Conservation (phyloP, 2,329 filamentous ascomycete species). For the Diaporthe sp. region DNA sequence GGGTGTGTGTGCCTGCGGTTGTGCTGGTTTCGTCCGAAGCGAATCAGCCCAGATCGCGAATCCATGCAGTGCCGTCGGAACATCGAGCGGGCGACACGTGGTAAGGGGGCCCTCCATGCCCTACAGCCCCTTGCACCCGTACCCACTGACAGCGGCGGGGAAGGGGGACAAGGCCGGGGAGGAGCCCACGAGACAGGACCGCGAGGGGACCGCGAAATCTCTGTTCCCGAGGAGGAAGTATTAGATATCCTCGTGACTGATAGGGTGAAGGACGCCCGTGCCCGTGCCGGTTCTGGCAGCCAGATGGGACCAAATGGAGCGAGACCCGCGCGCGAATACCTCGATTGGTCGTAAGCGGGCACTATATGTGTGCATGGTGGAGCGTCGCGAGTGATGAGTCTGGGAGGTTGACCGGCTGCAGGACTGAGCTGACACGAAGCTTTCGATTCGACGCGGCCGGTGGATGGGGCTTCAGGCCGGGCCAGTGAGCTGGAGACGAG, state of each 20-base stretch:
- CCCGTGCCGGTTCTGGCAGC: slow-evolving; percentile 13
- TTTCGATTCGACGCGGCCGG: slow-evolving; percentile 35
- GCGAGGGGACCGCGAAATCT: slow-evolving; percentile 16
- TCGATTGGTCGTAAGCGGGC: slow-evolving; percentile 21
- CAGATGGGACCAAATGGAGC: slow-evolving; percentile 23
- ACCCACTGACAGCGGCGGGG: slow-evolving; percentile 18
- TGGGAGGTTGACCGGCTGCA: slow-evolving; percentile 43
- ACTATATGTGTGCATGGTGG: slow-evolving; percentile 44
- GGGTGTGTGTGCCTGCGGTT: background rate
- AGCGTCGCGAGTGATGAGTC: slow-evolving; percentile 57
- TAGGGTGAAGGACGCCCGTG: slow-evolving; percentile 30
- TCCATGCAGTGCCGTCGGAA: slow-evolving; percentile 33
- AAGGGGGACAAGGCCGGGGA: background rate
- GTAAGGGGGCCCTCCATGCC: slow-evolving; percentile 7
- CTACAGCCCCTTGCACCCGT: slow-evolving; percentile 18
- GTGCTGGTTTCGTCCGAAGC: slow-evolving; percentile 8
- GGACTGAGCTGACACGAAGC: slow-evolving; percentile 38
- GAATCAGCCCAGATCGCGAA: slow-evolving; percentile 32
- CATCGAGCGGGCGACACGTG: slow-evolving; percentile 32
- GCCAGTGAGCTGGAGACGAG: slow-evolving; percentile 36
- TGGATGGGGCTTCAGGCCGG: slow-evolving; percentile 35
- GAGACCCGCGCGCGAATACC: slow-evolving; percentile 14
- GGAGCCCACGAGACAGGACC: slow-evolving; percentile 14
- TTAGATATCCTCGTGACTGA: slow-evolving; percentile 30
- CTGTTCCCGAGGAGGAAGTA: background rate